Percentiles rank a stretch among this genome's conserved stretches.
These are phyloP conservation scores for Stromatinia cepivora DNA, from an alignment of 2,329 filamentous ascomycete genomes.

Conservation along the genomic window DNA sequence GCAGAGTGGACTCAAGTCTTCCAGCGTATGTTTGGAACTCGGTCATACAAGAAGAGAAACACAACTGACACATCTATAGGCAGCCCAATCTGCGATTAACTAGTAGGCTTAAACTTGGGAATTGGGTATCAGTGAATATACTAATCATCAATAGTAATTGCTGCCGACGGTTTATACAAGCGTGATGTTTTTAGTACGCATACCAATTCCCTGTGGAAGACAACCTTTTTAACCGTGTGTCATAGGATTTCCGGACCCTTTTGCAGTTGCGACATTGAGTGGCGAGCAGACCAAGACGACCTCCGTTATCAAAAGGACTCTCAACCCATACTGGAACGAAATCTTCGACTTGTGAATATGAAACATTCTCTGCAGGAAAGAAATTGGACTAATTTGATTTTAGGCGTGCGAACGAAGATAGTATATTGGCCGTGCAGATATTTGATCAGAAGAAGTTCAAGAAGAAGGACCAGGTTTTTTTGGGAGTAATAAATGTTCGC, in stretches of 20 bases:
- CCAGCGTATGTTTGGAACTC: constrained; percentile 56
- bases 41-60: constrained; percentile 25
- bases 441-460: constrained; percentile 99
- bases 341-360: constrained; percentile 83
- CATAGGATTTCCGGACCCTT: constrained; percentile 92
- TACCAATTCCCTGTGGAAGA: constrained; percentile 17
- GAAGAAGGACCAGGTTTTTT: constrained; percentile 99
- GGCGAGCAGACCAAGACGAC: constrained; percentile 99
- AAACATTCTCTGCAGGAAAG: neutral
- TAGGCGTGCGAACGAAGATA: constrained; percentile 90
- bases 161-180: constrained; percentile 97
- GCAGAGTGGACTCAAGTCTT: constrained; percentile 59
- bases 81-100: constrained; percentile 90
- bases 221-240: constrained; percentile 28
- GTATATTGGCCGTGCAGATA: constrained; percentile 95
- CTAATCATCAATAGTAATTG: constrained; percentile 73
- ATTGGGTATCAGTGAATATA: neutral
- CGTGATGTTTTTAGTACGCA: constrained; percentile 96
- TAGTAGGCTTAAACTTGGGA: constrained; percentile 59
- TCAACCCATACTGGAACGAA: constrained; percentile 99
- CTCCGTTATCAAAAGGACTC: constrained; percentile 90
- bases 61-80: constrained; percentile 47
- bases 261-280: constrained; percentile 94
- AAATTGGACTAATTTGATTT: constrained; percentile 31
- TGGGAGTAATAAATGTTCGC: constrained; percentile 95